A percentile compares a stretch with the other conserved stretches of the same genome.
phyloP scores from a whole-genome alignment of 1,284 basidiomycete genomes.

The Meira nashicola region DNA sequence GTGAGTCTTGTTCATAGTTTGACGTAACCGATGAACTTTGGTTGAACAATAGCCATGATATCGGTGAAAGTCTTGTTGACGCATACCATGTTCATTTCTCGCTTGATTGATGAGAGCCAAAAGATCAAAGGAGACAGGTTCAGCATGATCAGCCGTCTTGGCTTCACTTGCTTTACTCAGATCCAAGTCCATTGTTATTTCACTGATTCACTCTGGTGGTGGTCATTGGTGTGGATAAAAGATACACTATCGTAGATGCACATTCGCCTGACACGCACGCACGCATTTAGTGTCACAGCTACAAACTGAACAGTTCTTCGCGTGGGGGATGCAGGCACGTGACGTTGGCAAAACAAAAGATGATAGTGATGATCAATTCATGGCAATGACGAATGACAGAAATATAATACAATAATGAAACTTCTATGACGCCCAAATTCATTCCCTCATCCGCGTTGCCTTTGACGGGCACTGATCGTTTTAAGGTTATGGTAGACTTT shows the following conservation, averaged over 20 bases:
- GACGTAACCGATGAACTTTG: conserved; percentile 79
- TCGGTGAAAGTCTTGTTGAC: conserved; percentile 78
- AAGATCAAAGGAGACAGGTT: conserved; percentile 57
- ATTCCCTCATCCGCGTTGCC: conserved; percentile 7
- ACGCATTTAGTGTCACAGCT: too few species aligned
- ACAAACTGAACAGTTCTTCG: too few species aligned
- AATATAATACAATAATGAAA: background rate
- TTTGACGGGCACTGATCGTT: conserved; percentile 24
- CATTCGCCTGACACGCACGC: too few species aligned
- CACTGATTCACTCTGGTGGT: background rate
- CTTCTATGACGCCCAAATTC: background rate
- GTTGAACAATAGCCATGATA: conserved; percentile 86
- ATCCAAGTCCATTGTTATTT: conserved; percentile 19
- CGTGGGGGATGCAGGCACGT: too few species aligned
- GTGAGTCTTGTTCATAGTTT: conserved; percentile 75
- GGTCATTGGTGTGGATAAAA: background rate
- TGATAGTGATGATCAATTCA: too few species aligned
- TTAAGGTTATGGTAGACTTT: conserved; percentile 72
- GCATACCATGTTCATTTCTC: conserved; percentile 79
- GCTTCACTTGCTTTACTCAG: conserved; percentile 13
- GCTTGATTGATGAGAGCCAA: conserved; percentile 81
- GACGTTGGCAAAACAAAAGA: too few species aligned
- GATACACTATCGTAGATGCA: too few species aligned
- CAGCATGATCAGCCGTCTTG: conserved; percentile 9
- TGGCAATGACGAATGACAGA: background rate